These are phyloP conservation scores for Coprinopsis cinerea DNA, from an alignment of 768 basidiomycete species.

Conservation along the genomic window DNA sequence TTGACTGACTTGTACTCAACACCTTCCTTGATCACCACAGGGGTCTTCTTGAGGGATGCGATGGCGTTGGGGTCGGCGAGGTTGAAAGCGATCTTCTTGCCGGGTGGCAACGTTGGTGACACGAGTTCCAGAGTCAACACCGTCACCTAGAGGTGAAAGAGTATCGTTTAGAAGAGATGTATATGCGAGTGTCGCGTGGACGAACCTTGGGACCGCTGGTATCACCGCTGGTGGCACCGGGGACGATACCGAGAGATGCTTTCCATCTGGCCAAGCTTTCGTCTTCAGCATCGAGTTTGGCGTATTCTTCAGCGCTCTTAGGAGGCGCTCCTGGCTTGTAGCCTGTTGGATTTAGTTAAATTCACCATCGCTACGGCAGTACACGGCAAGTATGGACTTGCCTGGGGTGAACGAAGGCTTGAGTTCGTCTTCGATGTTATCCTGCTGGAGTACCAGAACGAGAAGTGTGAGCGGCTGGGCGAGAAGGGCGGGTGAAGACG, in stretches of 20 bases:
- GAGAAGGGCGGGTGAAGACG: slow-evolving; percentile 8
- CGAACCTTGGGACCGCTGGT: slow-evolving; percentile 62
- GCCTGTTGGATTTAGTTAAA: slow-evolving; percentile 34
- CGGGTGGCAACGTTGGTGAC: slow-evolving; percentile 62
- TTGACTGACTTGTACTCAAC: slow-evolving; percentile 77
- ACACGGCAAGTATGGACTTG: slow-evolving; percentile 17
- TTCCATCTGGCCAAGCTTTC: slow-evolving; percentile 96
- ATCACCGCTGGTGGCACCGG: slow-evolving; percentile 34
- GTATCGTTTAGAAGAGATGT: slow-evolving; percentile 1
- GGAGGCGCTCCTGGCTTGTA: slow-evolving; percentile 61
- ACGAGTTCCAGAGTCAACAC: slow-evolving; percentile 72
- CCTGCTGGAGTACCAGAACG: slow-evolving; percentile 31
- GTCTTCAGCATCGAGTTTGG: slow-evolving; percentile 81
- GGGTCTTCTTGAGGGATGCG: slow-evolving; percentile 67
- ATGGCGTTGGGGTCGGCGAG: slow-evolving; percentile 43
- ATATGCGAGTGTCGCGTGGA: not conserved
- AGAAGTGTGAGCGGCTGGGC: slow-evolving; percentile 5
- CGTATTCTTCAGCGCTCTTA: slow-evolving; percentile 78
- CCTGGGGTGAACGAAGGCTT: slow-evolving; percentile 65
- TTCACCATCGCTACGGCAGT: no score
- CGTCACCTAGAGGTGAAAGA: slow-evolving; percentile 48
- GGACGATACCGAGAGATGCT: slow-evolving; percentile 80
- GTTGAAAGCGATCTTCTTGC: slow-evolving; percentile 63
- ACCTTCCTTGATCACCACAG: slow-evolving; percentile 75
- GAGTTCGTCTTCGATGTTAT: slow-evolving; percentile 56